phyloP scores from a whole-genome alignment of 148 eudicot species.

The Camellia sinensis region DNA sequence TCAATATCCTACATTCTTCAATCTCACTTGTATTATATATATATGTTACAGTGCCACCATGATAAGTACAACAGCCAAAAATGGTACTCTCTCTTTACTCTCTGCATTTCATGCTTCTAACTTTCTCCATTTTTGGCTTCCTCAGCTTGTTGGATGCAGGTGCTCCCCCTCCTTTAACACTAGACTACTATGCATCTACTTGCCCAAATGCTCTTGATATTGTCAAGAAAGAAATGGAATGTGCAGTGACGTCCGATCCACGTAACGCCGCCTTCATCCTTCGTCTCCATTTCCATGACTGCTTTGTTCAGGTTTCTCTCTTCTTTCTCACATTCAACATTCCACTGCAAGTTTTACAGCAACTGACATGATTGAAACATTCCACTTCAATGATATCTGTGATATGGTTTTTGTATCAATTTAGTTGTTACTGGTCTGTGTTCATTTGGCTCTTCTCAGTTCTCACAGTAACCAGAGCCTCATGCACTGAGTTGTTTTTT shows the following conservation, averaged over 20 bases:
- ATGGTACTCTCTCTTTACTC: constrained; percentile 11
- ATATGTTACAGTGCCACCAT: constrained; percentile 16
- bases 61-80: neutral
- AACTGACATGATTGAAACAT: no score
- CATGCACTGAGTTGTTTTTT: no score
- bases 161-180: constrained; percentile 45
- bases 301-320: constrained; percentile 85
- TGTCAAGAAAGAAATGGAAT: constrained; percentile 87
- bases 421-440: no score
- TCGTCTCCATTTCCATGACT: constrained; percentile 85
- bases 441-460: no score
- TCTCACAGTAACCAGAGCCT: no score
- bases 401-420: no score
- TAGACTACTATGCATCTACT: constrained; percentile 65
- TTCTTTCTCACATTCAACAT: neutral
- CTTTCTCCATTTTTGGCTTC: constrained; percentile 19
- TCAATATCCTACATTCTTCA: constrained; percentile 13
- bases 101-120: constrained; percentile 20
- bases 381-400: no score
- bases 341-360: no score
- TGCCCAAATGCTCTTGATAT: constrained; percentile 61
- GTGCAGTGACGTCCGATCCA: constrained; percentile 73
- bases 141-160: constrained; percentile 25
- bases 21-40: constrained; percentile 15
- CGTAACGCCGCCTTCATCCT: constrained; percentile 81